Evolutionary conservation across 129 eudicot genomes (phyloP).

Genomic region (Flaveria bidentis): DNA sequence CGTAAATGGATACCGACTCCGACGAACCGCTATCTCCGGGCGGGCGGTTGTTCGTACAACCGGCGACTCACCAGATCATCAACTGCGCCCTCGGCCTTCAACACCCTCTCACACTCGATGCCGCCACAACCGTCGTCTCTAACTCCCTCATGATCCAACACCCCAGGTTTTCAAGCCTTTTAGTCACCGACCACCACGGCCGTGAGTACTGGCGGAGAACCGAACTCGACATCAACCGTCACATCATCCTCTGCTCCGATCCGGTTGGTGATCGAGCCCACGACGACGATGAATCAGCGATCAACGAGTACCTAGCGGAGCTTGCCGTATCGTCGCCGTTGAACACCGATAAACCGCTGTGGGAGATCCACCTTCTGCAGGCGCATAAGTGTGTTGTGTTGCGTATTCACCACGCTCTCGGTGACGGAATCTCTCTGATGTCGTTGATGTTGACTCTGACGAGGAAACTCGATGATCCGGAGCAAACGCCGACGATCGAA

Average conservation of each 20-base stretch:
- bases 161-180: constrained; percentile 73
- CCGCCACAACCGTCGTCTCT: constrained; percentile 40
- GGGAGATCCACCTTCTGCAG: constrained; percentile 74
- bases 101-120: constrained; percentile 39
- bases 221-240: constrained; percentile 55
- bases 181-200: constrained; percentile 49
- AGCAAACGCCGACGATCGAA: constrained; percentile 39
- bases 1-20: constrained; percentile 14
- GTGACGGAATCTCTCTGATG: constrained; percentile 83
- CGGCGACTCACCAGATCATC: constrained; percentile 57
- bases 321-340: constrained; percentile 67
- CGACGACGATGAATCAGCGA: constrained; percentile 46
- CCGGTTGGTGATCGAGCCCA: constrained; percentile 21
- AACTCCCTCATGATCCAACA: constrained; percentile 61
- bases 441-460: constrained; percentile 60
- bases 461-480: constrained; percentile 45
- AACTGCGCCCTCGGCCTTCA: constrained; percentile 52
- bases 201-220: constrained; percentile 65
- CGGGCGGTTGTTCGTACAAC: constrained; percentile 66
- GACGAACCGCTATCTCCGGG: constrained; percentile 75
- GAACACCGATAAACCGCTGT: constrained; percentile 61
- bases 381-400: constrained; percentile 61
- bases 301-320: constrained; percentile 68
- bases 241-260: constrained; percentile 52
- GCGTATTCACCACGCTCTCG: constrained; percentile 85